Conservation (phyloP, 1,139 yeast species). For the Blastobotrys buckinghamii region DNA sequence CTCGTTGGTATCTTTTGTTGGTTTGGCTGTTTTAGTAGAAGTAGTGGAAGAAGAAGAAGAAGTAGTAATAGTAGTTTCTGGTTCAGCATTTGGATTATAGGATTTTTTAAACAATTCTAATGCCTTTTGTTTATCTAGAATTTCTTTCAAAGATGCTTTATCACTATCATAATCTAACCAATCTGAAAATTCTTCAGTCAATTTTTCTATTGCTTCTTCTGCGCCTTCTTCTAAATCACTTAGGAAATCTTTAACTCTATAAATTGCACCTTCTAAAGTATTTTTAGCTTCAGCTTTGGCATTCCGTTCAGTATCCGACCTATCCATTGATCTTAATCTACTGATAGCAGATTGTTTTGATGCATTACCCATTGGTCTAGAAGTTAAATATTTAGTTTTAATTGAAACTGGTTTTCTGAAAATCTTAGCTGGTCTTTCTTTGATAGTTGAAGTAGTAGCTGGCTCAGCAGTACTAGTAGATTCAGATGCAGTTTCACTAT, state of each 20-base stretch:
- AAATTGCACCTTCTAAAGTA: constrained; percentile 32
- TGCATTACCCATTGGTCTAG: constrained; percentile 30
- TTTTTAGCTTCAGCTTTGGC: constrained; percentile 32
- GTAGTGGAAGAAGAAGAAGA: neutral
- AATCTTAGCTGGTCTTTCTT: constrained; percentile 14
- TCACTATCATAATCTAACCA: constrained; percentile 80
- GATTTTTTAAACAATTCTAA: constrained; percentile 24
- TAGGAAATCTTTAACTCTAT: constrained; percentile 27
- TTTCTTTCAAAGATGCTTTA: constrained; percentile 42
- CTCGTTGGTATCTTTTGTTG: neutral
- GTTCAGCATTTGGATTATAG: constrained; percentile 11
- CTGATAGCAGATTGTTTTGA: constrained; percentile 27
- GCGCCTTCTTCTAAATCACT: constrained; percentile 13
- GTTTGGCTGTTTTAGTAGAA: neutral
- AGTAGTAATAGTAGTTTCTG: neutral
- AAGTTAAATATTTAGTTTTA: constrained; percentile 22
- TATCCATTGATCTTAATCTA: constrained; percentile 26
- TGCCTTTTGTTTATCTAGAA: constrained; percentile 34
- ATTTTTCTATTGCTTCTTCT: constrained; percentile 23
- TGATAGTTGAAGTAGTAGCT: constrained; percentile 5
- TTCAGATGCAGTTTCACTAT: neutral
- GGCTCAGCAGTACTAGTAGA: constrained; percentile 8
- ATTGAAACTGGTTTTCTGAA: constrained; percentile 16
- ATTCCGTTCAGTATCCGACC: constrained; percentile 28
- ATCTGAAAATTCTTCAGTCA: constrained; percentile 49